A percentile compares a stretch with the other conserved stretches of the same genome.
phyloP scores from a whole-genome alignment of 2,329 filamentous ascomycete genomes.

The Fusarium sp. region DNA sequence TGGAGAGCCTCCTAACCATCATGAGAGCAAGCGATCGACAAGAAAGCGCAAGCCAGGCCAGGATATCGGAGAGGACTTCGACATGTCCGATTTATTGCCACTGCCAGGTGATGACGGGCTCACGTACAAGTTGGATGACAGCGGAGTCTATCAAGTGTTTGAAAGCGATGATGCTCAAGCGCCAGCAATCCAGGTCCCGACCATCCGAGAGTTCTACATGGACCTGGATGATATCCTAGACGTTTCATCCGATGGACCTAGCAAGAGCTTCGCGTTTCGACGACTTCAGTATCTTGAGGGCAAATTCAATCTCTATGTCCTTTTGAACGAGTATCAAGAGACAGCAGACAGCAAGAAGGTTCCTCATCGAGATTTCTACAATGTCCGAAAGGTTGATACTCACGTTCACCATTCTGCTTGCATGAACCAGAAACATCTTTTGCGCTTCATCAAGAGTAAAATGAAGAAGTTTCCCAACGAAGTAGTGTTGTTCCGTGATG shows the following conservation, averaged over 20 bases:
- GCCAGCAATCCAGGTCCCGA: slow-evolving; percentile 86
- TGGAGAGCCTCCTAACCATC: slow-evolving; percentile 37
- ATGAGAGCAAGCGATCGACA: slow-evolving; percentile 57
- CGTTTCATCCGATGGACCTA: slow-evolving; percentile 93
- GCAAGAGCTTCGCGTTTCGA: slow-evolving; percentile 96
- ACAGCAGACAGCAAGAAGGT: slow-evolving; percentile 98
- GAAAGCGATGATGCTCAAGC: slow-evolving; percentile 71
- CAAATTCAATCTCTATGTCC: slow-evolving; percentile 93
- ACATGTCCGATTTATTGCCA: slow-evolving; percentile 80
- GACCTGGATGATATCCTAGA: slow-evolving; percentile 88
- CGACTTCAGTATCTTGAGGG: slow-evolving; percentile 95
- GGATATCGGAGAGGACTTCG: slow-evolving; percentile 92
- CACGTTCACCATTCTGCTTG: slow-evolving; percentile 99
- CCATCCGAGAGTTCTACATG: slow-evolving; percentile 94
- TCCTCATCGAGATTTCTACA: slow-evolving; percentile 98
- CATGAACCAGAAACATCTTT: slow-evolving; percentile 99
- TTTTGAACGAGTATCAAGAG: slow-evolving; percentile 97
- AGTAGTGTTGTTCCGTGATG: slow-evolving; percentile 90
- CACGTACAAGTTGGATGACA: slow-evolving; percentile 82
- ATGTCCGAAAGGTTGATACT: slow-evolving; percentile 97
- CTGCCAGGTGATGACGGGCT: slow-evolving; percentile 77
- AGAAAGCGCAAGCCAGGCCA: slow-evolving; percentile 85
- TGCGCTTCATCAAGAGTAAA: slow-evolving; percentile 99
- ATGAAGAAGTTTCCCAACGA: slow-evolving; percentile 99
- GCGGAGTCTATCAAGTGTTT: slow-evolving; percentile 93